A percentile compares a stretch with the other conserved stretches of the same genome.
Evolutionary conservation across 768 basidiomycete genomes (phyloP).

Genomic region (Lactarius tabidus): DNA sequence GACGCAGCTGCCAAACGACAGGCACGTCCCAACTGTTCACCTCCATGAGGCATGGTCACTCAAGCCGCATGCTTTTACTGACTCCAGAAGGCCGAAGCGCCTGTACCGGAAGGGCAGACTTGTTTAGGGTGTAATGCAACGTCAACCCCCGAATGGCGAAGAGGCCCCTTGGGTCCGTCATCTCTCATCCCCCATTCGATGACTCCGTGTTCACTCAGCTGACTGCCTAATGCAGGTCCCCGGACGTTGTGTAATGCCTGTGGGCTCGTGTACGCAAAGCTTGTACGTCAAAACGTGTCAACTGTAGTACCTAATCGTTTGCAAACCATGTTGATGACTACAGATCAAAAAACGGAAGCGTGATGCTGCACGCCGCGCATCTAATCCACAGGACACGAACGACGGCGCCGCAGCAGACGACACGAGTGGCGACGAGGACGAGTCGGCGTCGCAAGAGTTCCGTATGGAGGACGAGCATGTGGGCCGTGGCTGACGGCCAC

Average conservation of each 20-base stretch:
- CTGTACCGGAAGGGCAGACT: constrained; percentile 58
- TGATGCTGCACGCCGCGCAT: constrained; percentile 23
- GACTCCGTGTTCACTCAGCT: constrained; percentile 19
- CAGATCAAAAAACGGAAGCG: constrained; percentile 28
- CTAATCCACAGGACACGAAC: constrained; percentile 8
- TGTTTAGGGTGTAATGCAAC: constrained; percentile 82
- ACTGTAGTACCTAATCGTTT: constrained; percentile 11
- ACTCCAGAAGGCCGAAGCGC: constrained; percentile 39
- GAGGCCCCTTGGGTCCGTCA: constrained; percentile 71
- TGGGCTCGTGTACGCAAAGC: constrained; percentile 82
- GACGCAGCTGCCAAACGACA: constrained; percentile 30
- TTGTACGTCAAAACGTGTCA: constrained; percentile 42
- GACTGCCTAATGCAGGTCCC: constrained; percentile 48
- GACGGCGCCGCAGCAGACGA: constrained; percentile 19
- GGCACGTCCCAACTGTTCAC: constrained; percentile 25
- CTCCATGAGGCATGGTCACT: constrained; percentile 17
- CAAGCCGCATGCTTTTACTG: not conserved
- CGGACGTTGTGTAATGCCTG: constrained; percentile 84
- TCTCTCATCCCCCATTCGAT: constrained; percentile 1
- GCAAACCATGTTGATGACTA: constrained; percentile 13
- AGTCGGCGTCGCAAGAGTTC: constrained; percentile 27
- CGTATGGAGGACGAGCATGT: constrained; percentile 23
- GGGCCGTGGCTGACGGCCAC: constrained; percentile 17
- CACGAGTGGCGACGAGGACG: constrained; percentile 26
- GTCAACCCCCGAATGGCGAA: constrained; percentile 82